Evolutionary conservation across 2,329 filamentous ascomycete species (phyloP).

Genomic region (Pseudogymnoascus sp.): DNA sequence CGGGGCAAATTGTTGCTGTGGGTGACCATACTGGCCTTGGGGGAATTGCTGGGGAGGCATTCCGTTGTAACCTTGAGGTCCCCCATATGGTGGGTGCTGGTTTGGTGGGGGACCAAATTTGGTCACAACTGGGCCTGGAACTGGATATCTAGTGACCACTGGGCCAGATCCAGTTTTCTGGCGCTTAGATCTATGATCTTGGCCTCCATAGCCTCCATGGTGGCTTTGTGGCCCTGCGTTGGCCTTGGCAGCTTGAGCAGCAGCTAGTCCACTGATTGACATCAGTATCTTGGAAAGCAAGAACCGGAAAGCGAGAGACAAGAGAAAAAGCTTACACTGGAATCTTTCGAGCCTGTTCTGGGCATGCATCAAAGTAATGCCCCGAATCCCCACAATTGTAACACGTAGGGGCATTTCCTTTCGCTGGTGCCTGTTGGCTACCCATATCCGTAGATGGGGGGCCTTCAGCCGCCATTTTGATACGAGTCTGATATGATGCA

Average conservation of each 20-base stretch:
- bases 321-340: constrained; percentile 42
- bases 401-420: constrained; percentile 30
- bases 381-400: constrained; percentile 48
- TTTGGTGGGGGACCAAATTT: constrained; percentile 19
- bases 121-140: constrained; percentile 16
- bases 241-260: constrained; percentile 14
- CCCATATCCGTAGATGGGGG: not conserved
- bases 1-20: constrained; percentile 23
- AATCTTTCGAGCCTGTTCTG: constrained; percentile 42
- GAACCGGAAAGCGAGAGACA: constrained; percentile 12
- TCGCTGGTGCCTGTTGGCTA: constrained; percentile 1
- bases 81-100: not conserved
- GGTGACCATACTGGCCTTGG: constrained; percentile 19
- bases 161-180: constrained; percentile 25
- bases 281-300: constrained; percentile 18
- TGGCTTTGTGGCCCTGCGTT: constrained; percentile 1
- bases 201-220: constrained; percentile 12
- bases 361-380: constrained; percentile 50
- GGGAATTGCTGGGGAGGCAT: not conserved
- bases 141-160: constrained; percentile 21
- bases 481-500: not conserved
- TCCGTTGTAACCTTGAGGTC: not conserved
- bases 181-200: constrained; percentile 22
- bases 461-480: not conserved
- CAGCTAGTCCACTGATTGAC: constrained; percentile 15